Conservation (phyloP, 768 basidiomycete species). For the Neoboletus subvelutipes region DNA sequence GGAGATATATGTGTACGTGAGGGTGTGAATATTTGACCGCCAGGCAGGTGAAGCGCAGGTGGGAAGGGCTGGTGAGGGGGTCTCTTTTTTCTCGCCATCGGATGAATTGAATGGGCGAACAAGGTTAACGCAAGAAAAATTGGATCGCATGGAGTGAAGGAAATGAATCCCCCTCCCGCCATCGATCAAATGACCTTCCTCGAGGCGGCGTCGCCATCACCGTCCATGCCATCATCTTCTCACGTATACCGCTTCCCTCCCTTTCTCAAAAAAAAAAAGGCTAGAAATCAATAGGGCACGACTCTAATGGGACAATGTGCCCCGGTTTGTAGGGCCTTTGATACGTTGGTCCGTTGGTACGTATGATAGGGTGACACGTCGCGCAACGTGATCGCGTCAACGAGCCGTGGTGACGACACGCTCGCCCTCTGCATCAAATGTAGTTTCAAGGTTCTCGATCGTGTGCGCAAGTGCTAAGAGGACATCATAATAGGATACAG, state of each 20-base stretch:
- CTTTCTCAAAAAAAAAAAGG: not conserved
- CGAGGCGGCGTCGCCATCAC: not conserved
- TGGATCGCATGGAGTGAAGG: not conserved
- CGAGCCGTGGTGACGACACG: not conserved
- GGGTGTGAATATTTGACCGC: not conserved
- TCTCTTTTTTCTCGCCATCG: too few relatives aligned
- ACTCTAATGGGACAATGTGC: not conserved
- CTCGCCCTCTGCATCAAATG: not conserved
- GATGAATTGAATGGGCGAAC: not conserved
- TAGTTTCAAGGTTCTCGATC: not conserved
- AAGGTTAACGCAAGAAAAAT: slow-evolving; percentile 12
- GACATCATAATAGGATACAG: not conserved
- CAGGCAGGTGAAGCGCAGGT: not conserved
- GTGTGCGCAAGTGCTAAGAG: not conserved
- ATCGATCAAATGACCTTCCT: not conserved
- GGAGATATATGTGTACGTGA: not conserved
- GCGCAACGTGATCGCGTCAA: not conserved
- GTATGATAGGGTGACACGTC: not conserved
- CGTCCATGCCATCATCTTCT: not conserved
- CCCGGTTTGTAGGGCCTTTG: not conserved
- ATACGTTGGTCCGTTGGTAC: not conserved
- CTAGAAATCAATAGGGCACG: too few relatives aligned
- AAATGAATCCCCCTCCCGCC: not conserved
- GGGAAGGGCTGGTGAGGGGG: not conserved
- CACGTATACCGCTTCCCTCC: not conserved